Evolutionary conservation across 257 asterid species (phyloP), one percentile per base, ranked within the genome.

Genomic region (Rehmannia glutinosa): DNA sequence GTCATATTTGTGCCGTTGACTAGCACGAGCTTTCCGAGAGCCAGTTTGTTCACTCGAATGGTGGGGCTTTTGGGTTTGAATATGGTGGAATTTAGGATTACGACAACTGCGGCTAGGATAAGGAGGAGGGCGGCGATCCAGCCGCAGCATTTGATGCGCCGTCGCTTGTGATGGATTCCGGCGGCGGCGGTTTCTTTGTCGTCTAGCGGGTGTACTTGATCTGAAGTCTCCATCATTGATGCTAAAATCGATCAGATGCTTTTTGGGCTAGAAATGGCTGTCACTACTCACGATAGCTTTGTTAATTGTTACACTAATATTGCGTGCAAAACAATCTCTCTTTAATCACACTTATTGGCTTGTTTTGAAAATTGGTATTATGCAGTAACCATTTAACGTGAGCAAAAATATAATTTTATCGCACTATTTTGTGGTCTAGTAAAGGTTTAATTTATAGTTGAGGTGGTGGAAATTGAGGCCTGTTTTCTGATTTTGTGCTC

Each of bases 51-150:
- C 66, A 88, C 55, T 1, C 62, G 70, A 8, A 91, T 71, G 30
- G 70, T 62, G 1, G 96, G 97, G 8, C 73, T 75, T 49, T 72
- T 73, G 49, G 84, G 45, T 71, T 71, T 77, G 83, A 91, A 91
- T 0, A 88, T 75, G 4, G 95, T 84, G 83, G 85, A 86, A 72
- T 79, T 75, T 21, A 91, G 70, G 36, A 69, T 32, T 8, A 81
- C 28, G 28, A 77, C 13, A n/a, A 80, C 58, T 0, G 63, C 21
- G 16, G 83, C 81, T 15, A 19, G 23, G 73, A 88, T 11, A 52
- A 91, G 74, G 72, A 91, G 64, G 35, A 81, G 0, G 11, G 53
- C 82, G 2, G 84, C 39, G 58, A 80, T 30, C 52, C 69, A 59
- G 73, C 43, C 64, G 42, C 87, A 78, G 55, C 84, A 84, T 17